Conservation (phyloP, 2,329 filamentous ascomycete species). For the Cytospora mali region DNA sequence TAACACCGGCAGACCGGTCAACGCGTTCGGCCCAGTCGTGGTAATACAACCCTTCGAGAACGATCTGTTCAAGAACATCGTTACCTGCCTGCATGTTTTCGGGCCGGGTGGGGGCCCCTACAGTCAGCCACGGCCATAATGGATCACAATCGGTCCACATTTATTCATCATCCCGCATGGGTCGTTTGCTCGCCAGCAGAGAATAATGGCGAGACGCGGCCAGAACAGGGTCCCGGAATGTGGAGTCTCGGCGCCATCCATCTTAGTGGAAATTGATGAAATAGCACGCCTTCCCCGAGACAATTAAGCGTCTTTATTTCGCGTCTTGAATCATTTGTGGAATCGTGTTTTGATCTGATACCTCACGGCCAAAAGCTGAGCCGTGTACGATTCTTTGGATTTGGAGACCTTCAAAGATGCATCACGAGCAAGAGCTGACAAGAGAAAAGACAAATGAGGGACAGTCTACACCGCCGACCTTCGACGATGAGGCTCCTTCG, state of each 20-base stretch:
- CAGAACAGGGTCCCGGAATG: constrained; percentile 13
- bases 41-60: too few species aligned
- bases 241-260: constrained; percentile 4
- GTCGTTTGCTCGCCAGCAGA: not conserved
- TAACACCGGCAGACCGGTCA: too few species aligned
- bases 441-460: constrained; percentile 24
- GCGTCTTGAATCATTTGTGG: not conserved
- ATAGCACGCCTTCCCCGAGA: constrained; percentile 10
- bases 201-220: constrained; percentile 20
- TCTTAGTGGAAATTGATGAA: constrained; percentile 1
- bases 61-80: not conserved
- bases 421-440: constrained; percentile 19
- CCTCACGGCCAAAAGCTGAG: not conserved
- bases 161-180: too few species aligned
- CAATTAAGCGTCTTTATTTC: too few species aligned
- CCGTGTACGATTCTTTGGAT: constrained; percentile 7
- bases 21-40: too few species aligned
- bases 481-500: not conserved
- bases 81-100: too few species aligned
- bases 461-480: not conserved
- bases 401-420: constrained; percentile 21
- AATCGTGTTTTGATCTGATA: too few species aligned
- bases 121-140: too few species aligned
- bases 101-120: too few species aligned
- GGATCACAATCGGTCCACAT: too few species aligned